Conservation (phyloP, 2,329 filamentous ascomycete species). For the Alternaria sp. region DNA sequence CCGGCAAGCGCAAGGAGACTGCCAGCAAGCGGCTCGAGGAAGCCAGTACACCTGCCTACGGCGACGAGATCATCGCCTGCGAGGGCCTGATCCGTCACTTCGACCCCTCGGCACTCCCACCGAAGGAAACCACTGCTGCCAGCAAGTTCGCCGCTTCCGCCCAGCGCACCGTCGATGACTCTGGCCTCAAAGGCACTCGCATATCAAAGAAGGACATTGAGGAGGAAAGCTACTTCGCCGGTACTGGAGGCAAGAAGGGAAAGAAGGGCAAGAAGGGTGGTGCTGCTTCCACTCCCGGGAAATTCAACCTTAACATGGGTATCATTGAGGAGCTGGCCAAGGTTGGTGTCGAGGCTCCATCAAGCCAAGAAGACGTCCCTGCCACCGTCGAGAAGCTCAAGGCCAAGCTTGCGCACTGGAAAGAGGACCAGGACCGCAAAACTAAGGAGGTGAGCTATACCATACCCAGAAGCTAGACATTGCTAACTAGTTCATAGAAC, state of each 20-base stretch:
- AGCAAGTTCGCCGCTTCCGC: constrained; percentile 77
- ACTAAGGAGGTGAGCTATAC: constrained; percentile 79
- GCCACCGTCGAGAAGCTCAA: constrained; percentile 85
- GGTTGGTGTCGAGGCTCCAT: constrained; percentile 86
- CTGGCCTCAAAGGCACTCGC: constrained; percentile 84
- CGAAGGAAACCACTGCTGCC: constrained; percentile 69
- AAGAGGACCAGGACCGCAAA: constrained; percentile 85
- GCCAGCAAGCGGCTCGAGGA: constrained; percentile 80
- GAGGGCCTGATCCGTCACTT: constrained; percentile 91
- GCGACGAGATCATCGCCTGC: constrained; percentile 89
- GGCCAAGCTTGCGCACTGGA: constrained; percentile 90
- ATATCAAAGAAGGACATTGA: constrained; percentile 86
- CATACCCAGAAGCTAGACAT: neutral
- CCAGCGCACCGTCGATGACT: constrained; percentile 82
- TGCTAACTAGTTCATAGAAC: constrained; percentile 68
- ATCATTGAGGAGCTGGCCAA: constrained; percentile 90
- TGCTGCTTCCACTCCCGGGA: constrained; percentile 59
- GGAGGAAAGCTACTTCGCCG: constrained; percentile 83
- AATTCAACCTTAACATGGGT: constrained; percentile 87
- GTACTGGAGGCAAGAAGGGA: constrained; percentile 79
- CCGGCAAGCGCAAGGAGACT: constrained; percentile 77
- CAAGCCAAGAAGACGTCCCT: constrained; percentile 83
- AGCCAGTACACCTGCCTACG: constrained; percentile 85
- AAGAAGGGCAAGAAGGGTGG: constrained; percentile 89
- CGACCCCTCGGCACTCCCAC: constrained; percentile 72